Evolutionary conservation across 2,329 filamentous ascomycete genomes (phyloP), one percentile per base, ranked within the genome.

Genomic region (Fusarium tanahbumbuense): DNA sequence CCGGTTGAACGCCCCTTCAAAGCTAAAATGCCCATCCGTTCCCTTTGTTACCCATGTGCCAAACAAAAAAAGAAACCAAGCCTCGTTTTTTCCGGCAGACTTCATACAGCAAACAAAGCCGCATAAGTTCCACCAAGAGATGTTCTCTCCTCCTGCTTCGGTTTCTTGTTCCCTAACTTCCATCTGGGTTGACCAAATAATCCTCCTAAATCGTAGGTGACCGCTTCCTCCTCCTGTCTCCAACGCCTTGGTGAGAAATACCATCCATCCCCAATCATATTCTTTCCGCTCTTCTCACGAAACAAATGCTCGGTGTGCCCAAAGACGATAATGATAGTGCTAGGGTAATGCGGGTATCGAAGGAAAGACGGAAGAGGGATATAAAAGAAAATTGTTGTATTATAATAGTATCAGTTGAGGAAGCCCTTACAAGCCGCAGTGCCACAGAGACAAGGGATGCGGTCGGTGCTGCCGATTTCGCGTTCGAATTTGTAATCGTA

Each of bases 401-500:
- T 67, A 58, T 61, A 63, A 54, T 53, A 66, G 67, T 53, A 64
- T 88, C 86, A 99, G 83, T 99, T 99, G 82, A 99, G 93, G 85
- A 98, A 99, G 70, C 96, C 96, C 86, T 99, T 99, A 85, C 96
- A 99, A 49, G 93, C 94, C 30, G 94, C 90, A 45, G 95, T 98
- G 64, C 96, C 96, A 81, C 96, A 99, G 53, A 99, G 90, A 84
- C 96, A 99, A 53, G 96, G 96, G 75, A 99, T 98, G 70, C 96
- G 93, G 81, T 99, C 96, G 69, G 94, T 89, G 74, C 93, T 97
- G 76, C 94, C 94, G 77, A 97, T 93, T 82, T 99, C 96, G 75
- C 96, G 92, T 84, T 99, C 96, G 80, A 99, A 99, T 82, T 99
- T 99, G 88, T 99, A 99, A 84, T 99, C 96, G 84, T 99, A 99